Evolutionary conservation across 2,329 filamentous ascomycete species (phyloP), one percentile per base, ranked within the genome.

Genomic region (Apiospora hydei): DNA sequence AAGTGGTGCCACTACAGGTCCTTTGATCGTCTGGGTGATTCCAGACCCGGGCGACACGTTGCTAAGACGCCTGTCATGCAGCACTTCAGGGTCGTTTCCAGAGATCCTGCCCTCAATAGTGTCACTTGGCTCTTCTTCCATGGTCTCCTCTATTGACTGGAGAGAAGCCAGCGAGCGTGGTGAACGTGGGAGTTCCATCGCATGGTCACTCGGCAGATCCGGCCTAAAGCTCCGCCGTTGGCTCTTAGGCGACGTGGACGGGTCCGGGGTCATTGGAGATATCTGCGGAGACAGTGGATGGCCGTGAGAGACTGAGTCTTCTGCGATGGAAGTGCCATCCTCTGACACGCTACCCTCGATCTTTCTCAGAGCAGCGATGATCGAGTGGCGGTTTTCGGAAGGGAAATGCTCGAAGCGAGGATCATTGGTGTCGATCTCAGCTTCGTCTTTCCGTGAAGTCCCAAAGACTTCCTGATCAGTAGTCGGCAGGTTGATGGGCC

Each of bases 341-440:
- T 74, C 73, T 1, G 79, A 77, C 51, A 80, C 71, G 64, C 74
- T 77, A 10, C 74, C 75, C 26, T 78, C 79, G 49, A 81, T 75
- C 68, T 77, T 78, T 53, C 78, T 78, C 71, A 81, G 69, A n/a
- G 79, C 73, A 68, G 77, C 78, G 18, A 81, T 69, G 66, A 81
- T 81, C 38, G 79, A 77, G 16, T 75, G 71, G 24, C 79, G 78
- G 67, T 70, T 70, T 16, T 80, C 76, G 14, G 77, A 78, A 10
- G 80, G 79, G 70, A 81, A 80, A 21, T 70, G 72, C 69, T 81
- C 80, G 34, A 81, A 53, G 24, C 71, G 73, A 61, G 80, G 79
- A 66, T 81, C 75, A 49, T 81, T 75, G 26, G 75, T 75, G 67
- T 81, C 75, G n/a, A 75, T 69, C 4, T 75, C 68, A 21, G 26